Evolutionary conservation across 768 basidiomycete species (phyloP), one percentile per base, ranked within the genome.

Genomic region (Tricholoma bakamatsutake): DNA sequence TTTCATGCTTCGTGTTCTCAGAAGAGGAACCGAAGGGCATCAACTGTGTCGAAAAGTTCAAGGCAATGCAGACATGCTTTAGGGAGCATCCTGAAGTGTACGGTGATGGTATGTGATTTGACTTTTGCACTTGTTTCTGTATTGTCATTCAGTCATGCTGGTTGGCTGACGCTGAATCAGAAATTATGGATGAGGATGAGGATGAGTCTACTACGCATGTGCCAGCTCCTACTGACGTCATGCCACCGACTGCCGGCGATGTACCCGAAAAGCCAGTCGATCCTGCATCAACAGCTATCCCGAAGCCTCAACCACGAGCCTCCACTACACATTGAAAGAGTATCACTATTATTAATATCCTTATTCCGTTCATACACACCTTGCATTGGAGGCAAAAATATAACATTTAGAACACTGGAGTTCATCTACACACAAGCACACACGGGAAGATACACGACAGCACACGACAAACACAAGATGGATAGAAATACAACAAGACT

Each of bases 41-140:
- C 53, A 89, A 99, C 64, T 99, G 97, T 61, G 90, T 99, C 10
- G 97, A 98, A 62, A 94, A 90, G 73, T 99, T 99, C 78, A 88
- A 93, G 71, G 85, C 76, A 17, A 99, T 99, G 97, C 97, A 99
- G 67, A 85, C 87, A 53, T 99, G 97, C 79, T 98, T 99, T 80
- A 83, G 94, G 63, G 86, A 83, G 56, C 91, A 98, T 70, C 96
- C 96, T 0, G 95, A 98, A 24, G 79, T 93, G n/a, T 98, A 98
- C 69, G 92, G 86, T 13, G 90, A 93, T 61, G 94, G 94, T 94
- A 71, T 58, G 90, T n/a, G n/a, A n/a, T 70, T 9, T 27, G 39
- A 4, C 52, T 52, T 52, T n/a, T n/a, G n/a, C n/a, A n/a, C n/a
- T n/a, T n/a, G 56, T 15, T 15, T 39, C 4, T 52, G 17, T 52